Evolutionary conservation across 83 land plant species (phyloP), one percentile per base, ranked within the genome.

Genomic region (Larix sibirica): DNA sequence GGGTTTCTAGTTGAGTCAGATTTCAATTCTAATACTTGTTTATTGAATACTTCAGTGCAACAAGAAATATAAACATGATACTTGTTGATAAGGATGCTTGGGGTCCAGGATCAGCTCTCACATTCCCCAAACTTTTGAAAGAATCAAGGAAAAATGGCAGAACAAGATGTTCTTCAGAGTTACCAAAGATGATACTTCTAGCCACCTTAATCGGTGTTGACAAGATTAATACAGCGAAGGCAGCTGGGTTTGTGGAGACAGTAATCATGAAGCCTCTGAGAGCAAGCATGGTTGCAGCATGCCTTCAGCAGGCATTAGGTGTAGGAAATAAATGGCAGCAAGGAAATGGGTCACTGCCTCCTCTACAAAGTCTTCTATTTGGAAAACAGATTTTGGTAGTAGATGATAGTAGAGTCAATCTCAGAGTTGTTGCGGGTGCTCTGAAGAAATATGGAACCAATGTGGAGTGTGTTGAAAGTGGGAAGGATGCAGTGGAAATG

Each of bases 371-470:
- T 69, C 88, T 97, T 62, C 84, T 97, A 28, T 80, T 61, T 73
- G 99, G 92, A 4, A 95, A 86, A 76, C 81, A 86, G 69, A 95
- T 97, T 74, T 79, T 97, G 60, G 94, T 97, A 31, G 97, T 97
- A 18, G 99, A 97, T 87, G 99, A 97, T 79, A 97, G 95, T 81
- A 66, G 54, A 13, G 98, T 97, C 36, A 97, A 97, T 69, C 90
- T 87, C 58, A 88, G 84, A 83, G 99, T 97, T 16, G 99, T 98
- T 60, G 96, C 90, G 28, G 99, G 98, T 80, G 99, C 99, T 75
- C 86, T 97, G 80, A 87, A 91, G 81, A 95, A 94, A 80, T 97
- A 94, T 82, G 99, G 99, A 65, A 98, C 99, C 74, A 85, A 84
- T 59, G 98, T 97, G 23, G 91, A 84, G 36, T 88, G 91, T 84